Evolutionary conservation across 192 early-diverging fungal genomes (phyloP), one percentile per base, ranked within the genome.

Genomic region (Coemansia sp.): DNA sequence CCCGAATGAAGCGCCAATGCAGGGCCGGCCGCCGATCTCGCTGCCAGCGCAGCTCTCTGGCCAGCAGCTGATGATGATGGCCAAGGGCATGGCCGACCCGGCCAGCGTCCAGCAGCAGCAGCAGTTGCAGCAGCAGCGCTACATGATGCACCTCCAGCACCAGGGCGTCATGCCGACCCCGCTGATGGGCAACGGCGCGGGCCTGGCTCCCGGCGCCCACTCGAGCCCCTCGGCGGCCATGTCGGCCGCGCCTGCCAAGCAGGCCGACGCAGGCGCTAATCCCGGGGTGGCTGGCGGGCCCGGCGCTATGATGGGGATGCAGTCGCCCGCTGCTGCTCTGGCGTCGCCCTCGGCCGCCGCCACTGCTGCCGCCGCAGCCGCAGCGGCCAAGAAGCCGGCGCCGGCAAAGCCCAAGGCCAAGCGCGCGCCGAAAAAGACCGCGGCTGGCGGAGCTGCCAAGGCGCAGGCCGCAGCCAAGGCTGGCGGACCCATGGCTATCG

Each of bases 351-450:
- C 31, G 4, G 31, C 31, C 4, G 31, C 31, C 4, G 31, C 31
- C 31, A 31, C 31, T 31, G 31, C 45, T 8, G 38, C 61, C 18
- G 18, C 57, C n/a, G 53, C 75, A 12, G 42, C 74, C 10, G n/a
- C 64, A 6, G 36, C 61, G 2, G 12, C 45, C 2, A 78, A 73
- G 36, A 79, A 79, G 68, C 26, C 63, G 7, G 39, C 50, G 16
- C 56, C 56, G 3, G 43, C 68, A 16, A 70, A 70, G 36, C 26
- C 76, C 43, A 79, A 73, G 37, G 60, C 68, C 12, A 69, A 70
- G 48, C 61, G 71, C 0, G 53, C 36, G 28, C n/a, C 64, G 39
- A 79, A 70, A 66, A 73, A 70, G 68, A 12, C 52, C n/a, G 57
- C 57, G 3, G 60, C 67, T 28, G 50, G 50, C 50, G 50, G 13